Conservation (phyloP, 768 basidiomycete genomes). For the Amanita thiersii region DNA sequence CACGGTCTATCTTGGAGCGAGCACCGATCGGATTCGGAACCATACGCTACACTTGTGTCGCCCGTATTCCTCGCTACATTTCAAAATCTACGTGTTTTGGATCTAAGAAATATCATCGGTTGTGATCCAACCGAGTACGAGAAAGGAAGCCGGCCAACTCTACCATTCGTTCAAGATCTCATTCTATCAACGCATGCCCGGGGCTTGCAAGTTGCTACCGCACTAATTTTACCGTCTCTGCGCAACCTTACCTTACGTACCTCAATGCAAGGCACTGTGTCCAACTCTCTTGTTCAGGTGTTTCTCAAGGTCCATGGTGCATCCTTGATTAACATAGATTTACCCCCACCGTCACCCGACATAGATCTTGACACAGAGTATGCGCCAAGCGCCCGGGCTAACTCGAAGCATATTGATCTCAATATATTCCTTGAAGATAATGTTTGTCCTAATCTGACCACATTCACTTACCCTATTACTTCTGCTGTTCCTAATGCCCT, state of each 20-base stretch:
- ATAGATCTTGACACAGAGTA: constrained; percentile 18
- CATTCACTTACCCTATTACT: constrained; percentile 31
- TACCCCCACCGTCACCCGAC: constrained; percentile 26
- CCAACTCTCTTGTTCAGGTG: constrained; percentile 18
- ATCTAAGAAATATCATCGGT: constrained; percentile 34
- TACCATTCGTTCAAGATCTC: constrained; percentile 35
- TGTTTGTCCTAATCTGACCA: constrained; percentile 36
- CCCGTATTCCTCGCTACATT: constrained; percentile 33
- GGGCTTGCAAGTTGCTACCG: constrained; percentile 28
- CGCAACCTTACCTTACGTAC: constrained; percentile 33
- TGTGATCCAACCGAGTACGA: constrained; percentile 13
- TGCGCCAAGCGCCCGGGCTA: constrained; percentile 15
- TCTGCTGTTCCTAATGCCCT: constrained; percentile 22
- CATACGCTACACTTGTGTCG: constrained; percentile 18
- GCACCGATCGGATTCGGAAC: constrained; percentile 11
- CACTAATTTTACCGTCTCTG: constrained; percentile 33
- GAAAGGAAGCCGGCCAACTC: constrained; percentile 17
- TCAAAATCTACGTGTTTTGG: constrained; percentile 31
- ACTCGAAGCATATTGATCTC: constrained; percentile 26
- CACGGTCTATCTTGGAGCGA: constrained; percentile 40
- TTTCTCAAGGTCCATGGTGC: constrained; percentile 36
- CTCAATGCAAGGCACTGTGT: constrained; percentile 12
- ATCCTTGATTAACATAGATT: constrained; percentile 29
- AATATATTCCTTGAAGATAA: constrained; percentile 33
- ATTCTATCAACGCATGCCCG: constrained; percentile 31